Evolutionary conservation across 495 filamentous ascomycete genomes (phyloP).

Genomic region (Penicillium riverlandense): DNA sequence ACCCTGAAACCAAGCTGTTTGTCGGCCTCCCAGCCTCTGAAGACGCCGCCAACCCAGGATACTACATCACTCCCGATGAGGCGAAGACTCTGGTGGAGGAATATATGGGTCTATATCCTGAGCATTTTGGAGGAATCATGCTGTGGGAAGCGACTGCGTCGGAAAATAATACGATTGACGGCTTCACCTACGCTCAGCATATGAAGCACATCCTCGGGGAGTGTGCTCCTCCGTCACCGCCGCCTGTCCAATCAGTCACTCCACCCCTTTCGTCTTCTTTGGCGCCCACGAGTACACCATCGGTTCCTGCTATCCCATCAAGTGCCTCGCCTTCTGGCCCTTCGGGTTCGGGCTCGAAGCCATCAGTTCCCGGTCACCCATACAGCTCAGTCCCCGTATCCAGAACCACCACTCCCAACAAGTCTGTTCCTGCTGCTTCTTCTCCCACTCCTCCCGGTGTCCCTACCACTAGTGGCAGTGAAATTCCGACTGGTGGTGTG

Average conservation of each 20-base stretch:
- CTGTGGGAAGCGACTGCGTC: slow-evolving; percentile 62
- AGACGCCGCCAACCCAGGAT: slow-evolving; percentile 20
- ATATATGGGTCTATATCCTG: slow-evolving; percentile 41
- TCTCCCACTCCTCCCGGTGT: not conserved
- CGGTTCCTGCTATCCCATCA: no score
- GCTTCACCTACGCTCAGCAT: slow-evolving; percentile 32
- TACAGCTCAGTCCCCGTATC: slow-evolving; percentile 6
- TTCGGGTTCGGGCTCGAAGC: slow-evolving; percentile 4
- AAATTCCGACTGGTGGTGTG: not conserved
- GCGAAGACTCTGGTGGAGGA: slow-evolving; percentile 39
- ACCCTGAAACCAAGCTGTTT: slow-evolving; percentile 55
- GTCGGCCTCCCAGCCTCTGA: slow-evolving; percentile 53
- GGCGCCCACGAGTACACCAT: no score
- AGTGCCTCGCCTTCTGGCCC: not conserved
- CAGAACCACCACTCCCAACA: not conserved
- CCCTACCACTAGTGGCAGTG: slow-evolving; percentile 3
- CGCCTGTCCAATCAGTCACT: slow-evolving; percentile 7
- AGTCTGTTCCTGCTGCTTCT: not conserved
- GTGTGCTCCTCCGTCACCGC: slow-evolving; percentile 20
- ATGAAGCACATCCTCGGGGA: slow-evolving; percentile 36
- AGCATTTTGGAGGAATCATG: slow-evolving; percentile 63
- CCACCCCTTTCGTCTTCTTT: slow-evolving; percentile 2
- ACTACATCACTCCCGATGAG: slow-evolving; percentile 43
- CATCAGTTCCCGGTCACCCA: not conserved
- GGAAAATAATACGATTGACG: slow-evolving; percentile 37